Evolutionary conservation across 2,329 filamentous ascomycete genomes (phyloP).

Genomic region (Verticillium nubilum): DNA sequence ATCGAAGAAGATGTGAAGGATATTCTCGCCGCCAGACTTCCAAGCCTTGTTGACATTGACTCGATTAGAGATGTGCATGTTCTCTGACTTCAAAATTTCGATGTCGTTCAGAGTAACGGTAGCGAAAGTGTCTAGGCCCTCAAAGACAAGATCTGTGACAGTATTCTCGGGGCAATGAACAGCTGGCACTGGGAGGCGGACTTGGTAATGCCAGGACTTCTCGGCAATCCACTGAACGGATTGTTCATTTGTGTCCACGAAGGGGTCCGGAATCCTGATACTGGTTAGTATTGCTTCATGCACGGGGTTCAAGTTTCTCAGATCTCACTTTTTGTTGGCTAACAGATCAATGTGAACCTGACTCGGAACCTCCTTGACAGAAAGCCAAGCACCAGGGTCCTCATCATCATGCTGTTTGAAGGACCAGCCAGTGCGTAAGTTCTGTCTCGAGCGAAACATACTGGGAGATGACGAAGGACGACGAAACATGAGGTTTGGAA

Average conservation of each 20-base stretch:
- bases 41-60: slow-evolving; percentile 42
- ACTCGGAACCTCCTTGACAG: slow-evolving; percentile 26
- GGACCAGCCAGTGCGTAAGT: slow-evolving; percentile 17
- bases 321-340: slow-evolving; percentile 24
- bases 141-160: slow-evolving; percentile 47
- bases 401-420: slow-evolving; percentile 17
- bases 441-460: background rate
- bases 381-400: slow-evolving; percentile 23
- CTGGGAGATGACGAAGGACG: background rate
- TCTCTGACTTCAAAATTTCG: slow-evolving; percentile 49
- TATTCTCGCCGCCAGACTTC: slow-evolving; percentile 30
- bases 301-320: background rate
- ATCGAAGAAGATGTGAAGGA: slow-evolving; percentile 51
- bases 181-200: slow-evolving; percentile 20
- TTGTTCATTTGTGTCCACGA: slow-evolving; percentile 56
- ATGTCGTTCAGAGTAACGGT: slow-evolving; percentile 50
- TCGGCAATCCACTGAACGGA: slow-evolving; percentile 58
- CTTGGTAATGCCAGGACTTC: slow-evolving; percentile 53
- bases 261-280: slow-evolving; percentile 46
- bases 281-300: background rate
- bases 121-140: slow-evolving; percentile 61
- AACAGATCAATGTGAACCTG: slow-evolving; percentile 32
- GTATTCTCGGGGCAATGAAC: slow-evolving; percentile 4
- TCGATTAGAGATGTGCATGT: slow-evolving; percentile 59
- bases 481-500: background rate